These are phyloP conservation scores for Marchantia polymorpha DNA, from an alignment of 225 moss, liverwort and hornwort species.

Conservation along the genomic window DNA sequence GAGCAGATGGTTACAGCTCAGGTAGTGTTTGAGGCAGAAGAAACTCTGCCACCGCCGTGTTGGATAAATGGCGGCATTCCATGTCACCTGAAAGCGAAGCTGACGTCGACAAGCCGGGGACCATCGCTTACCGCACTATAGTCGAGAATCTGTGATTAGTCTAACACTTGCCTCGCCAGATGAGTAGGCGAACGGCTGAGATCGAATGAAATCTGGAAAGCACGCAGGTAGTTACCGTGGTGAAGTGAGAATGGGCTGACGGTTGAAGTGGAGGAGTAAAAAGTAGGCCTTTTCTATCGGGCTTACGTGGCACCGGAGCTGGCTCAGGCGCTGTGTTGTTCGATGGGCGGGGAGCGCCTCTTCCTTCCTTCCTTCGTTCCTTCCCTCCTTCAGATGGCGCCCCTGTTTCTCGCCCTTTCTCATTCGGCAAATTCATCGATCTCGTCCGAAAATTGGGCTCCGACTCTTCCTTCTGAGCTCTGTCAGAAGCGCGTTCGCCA, in stretches of 20 bases:
- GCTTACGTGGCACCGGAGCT: background rate
- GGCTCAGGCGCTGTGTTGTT: background rate
- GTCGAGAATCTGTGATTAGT: background rate
- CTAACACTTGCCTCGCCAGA: background rate
- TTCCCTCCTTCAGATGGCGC: constrained; percentile 2
- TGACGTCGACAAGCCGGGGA: too few species aligned
- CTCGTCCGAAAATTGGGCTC: background rate
- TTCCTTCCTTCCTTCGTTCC: background rate
- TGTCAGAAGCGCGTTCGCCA: background rate
- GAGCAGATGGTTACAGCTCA: too few species aligned
- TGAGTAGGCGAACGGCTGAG: background rate
- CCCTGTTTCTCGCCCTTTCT: background rate
- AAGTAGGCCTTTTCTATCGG: background rate
- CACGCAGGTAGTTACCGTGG: background rate
- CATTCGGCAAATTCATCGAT: background rate
- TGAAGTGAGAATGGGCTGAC: background rate
- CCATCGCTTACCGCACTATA: too few species aligned
- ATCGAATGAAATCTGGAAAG: background rate
- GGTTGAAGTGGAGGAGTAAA: background rate
- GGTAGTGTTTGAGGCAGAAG: too few species aligned
- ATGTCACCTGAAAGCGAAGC: too few species aligned
- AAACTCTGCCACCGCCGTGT: too few species aligned
- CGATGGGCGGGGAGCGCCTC: background rate
- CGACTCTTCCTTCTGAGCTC: background rate
- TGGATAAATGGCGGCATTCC: too few species aligned